Percentiles rank a stretch among this genome's conserved stretches.
phyloP scores from a whole-genome alignment of 202 grass and related monocot species.

The Schoenoplectus triqueter region DNA sequence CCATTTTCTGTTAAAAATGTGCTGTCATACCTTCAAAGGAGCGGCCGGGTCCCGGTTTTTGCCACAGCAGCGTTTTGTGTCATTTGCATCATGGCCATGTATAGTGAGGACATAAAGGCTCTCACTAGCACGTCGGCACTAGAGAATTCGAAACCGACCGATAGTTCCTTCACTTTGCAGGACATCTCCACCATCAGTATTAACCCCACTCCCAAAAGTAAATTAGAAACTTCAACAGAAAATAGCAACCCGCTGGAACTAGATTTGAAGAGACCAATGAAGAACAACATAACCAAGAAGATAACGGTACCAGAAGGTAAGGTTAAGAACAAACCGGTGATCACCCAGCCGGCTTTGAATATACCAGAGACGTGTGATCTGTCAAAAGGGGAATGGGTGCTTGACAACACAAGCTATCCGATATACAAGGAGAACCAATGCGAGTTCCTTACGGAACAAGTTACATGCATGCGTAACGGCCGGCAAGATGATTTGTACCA shows the following conservation, averaged over 20 bases:
- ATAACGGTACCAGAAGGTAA: not conserved
- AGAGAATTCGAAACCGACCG: not conserved
- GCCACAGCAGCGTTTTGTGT: conserved; percentile 64
- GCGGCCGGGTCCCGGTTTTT: conserved; percentile 70
- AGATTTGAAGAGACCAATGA: conserved; percentile 20
- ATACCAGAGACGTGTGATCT: conserved; percentile 80
- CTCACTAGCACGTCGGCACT: conserved; percentile 48
- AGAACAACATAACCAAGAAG: conserved; percentile 31
- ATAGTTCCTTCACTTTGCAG: conserved; percentile 24
- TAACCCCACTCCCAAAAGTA: not conserved
- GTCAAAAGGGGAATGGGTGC: conserved; percentile 77
- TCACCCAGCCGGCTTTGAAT: conserved; percentile 34
- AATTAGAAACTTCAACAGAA: not conserved
- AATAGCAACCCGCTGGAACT: not conserved
- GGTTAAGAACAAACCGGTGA: conserved; percentile 46
- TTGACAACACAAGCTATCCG: conserved; percentile 78
- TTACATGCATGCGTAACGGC: conserved; percentile 96
- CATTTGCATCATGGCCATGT: conserved; percentile 79
- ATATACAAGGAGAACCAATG: conserved; percentile 79
- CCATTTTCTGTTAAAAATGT: conserved; percentile 44
- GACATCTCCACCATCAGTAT: conserved; percentile 34
- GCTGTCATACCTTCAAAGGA: conserved; percentile 53
- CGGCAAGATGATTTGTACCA: conserved; percentile 87
- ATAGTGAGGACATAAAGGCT: conserved; percentile 82
- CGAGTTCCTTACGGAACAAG: conserved; percentile 85